Percentiles rank a stretch among this genome's conserved stretches.
These are phyloP conservation scores for Cercophora newfieldiana DNA, from an alignment of 495 filamentous ascomycete species.

Conservation along the genomic window DNA sequence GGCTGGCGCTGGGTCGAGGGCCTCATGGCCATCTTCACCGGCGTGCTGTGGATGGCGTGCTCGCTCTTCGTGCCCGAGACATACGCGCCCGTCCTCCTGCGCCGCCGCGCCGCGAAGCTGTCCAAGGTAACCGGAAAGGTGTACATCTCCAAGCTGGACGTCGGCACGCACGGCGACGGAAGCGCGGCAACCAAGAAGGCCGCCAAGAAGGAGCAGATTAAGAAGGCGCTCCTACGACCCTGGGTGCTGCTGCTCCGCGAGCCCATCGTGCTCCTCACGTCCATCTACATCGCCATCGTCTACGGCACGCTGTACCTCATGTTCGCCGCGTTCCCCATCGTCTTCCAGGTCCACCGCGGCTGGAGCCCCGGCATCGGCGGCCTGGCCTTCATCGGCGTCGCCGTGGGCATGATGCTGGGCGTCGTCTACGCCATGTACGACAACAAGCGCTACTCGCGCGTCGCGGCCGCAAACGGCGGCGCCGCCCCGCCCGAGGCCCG, in stretches of 20 bases:
- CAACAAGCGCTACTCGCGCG: conserved; percentile 59
- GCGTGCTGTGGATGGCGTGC: conserved; percentile 60
- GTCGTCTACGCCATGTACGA: conserved; percentile 67
- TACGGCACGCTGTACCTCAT: conserved; percentile 87
- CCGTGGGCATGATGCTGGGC: conserved; percentile 72
- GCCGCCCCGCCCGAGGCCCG: conserved; percentile 73
- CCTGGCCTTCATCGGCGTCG: conserved; percentile 74
- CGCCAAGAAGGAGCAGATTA: conserved; percentile 46
- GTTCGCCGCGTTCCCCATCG: conserved; percentile 84
- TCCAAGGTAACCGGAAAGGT: conserved; percentile 67
- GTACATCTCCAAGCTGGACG: conserved; percentile 54
- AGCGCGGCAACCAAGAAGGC: conserved; percentile 38
- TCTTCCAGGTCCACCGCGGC: conserved; percentile 70
- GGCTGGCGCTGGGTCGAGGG: conserved; percentile 73
- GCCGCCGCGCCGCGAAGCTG: conserved; percentile 65
- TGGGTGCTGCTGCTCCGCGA: conserved; percentile 76
- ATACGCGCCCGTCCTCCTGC: conserved; percentile 70
- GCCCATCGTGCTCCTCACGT: conserved; percentile 78
- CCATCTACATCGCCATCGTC: conserved; percentile 74
- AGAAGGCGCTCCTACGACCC: conserved; percentile 60
- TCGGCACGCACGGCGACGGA: conserved; percentile 46
- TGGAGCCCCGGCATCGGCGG: conserved; percentile 74
- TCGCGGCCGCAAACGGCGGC: conserved; percentile 54
- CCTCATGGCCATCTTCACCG: conserved; percentile 67
- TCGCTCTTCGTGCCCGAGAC: conserved; percentile 79